A percentile compares a stretch with the other conserved stretches of the same genome.
These are phyloP conservation scores for Lactarius deliciosus DNA, from an alignment of 768 basidiomycete species.

Conservation along the genomic window DNA sequence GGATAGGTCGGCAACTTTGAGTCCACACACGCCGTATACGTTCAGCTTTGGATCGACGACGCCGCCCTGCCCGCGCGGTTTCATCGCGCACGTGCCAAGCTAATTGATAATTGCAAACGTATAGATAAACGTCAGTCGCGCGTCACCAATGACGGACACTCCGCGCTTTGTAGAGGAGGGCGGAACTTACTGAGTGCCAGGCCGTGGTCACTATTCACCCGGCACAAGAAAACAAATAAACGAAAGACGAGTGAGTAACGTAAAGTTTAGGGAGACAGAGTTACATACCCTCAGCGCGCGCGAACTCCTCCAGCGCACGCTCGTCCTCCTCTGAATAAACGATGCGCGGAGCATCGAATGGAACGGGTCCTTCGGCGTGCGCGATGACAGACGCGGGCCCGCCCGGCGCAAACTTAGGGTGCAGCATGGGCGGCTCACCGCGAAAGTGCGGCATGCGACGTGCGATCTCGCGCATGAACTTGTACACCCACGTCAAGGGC, in stretches of 20 bases:
- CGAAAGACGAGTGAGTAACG: background rate
- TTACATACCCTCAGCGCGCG: constrained; percentile 18
- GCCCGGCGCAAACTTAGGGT: constrained; percentile 36
- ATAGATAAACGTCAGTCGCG: too few relatives aligned
- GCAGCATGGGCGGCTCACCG: constrained; percentile 33
- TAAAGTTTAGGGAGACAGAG: background rate
- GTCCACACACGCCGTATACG: too few relatives aligned
- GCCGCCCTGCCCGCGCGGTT: constrained; percentile 53
- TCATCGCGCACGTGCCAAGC: constrained; percentile 71
- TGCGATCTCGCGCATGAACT: constrained; percentile 51
- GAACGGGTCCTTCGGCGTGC: constrained; percentile 27
- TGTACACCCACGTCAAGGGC: constrained; percentile 53
- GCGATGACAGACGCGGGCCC: constrained; percentile 31
- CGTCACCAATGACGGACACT: too few relatives aligned
- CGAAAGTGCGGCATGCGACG: constrained; percentile 49
- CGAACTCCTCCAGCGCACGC: constrained; percentile 37
- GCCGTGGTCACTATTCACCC: constrained; percentile 33
- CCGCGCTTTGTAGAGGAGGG: too few relatives aligned
- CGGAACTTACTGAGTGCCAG: constrained; percentile 37
- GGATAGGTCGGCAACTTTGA: too few relatives aligned
- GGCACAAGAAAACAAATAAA: background rate
- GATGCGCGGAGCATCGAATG: constrained; percentile 34
- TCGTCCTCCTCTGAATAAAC: constrained; percentile 37
- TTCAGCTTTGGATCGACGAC: constrained; percentile 42
- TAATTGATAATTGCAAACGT: constrained; percentile 29